Evolutionary conservation across 2,329 filamentous ascomycete species (phyloP), one percentile per base, ranked within the genome.

Genomic region (Ascochyta clinopodiicola): DNA sequence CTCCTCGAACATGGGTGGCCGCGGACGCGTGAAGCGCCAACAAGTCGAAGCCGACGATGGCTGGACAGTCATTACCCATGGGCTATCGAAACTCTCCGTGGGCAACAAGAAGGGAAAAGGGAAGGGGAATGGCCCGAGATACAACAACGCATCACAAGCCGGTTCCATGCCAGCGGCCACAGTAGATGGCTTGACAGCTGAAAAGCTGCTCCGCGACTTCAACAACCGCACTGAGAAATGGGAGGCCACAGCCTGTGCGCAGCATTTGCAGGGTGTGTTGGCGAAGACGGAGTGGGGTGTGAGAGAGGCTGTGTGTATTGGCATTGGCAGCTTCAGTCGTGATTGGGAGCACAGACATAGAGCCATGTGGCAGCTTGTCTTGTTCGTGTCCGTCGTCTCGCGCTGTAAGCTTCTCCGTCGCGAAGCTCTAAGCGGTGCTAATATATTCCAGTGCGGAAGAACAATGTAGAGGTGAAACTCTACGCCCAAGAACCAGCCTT

Each of bases 401-500:
- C 25, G 54, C 2, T 39, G 63, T 66, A 42, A 42, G 59, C 15
- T 13, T 13, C 39, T 13, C 24, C 21, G 2, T 2, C 21, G 7
- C 19, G 6, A 24, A 22, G 17, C 19, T 38, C 4, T 12, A 2
- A 17, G 12, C 15, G 19, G 13, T 17, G 15, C 22, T 46, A n/a
- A 44, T 17, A 2, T 19, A 37, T 4, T 1, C 35, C 6, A 63
- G 61, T 60, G 17, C 45, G 51, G 35, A 10, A 53, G 15, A 36
- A 51, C 7, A 32, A 35, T 7, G 9, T 19, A 15, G 44, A 61
- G 29, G 37, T 66, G 8, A 35, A 39, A 15, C 49, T 72, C 7
- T 72, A 68, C 51, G 72, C 73, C 1, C 73, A 76, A 57, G 74
- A 77, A 40, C 74, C 74, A 1, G 62, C 64, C 6, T 76, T 75